A percentile compares a stretch with the other conserved stretches of the same genome.
These are phyloP conservation scores for Ganoderma sinense DNA, from an alignment of 1,284 basidiomycete genomes.

Conservation along the genomic window DNA sequence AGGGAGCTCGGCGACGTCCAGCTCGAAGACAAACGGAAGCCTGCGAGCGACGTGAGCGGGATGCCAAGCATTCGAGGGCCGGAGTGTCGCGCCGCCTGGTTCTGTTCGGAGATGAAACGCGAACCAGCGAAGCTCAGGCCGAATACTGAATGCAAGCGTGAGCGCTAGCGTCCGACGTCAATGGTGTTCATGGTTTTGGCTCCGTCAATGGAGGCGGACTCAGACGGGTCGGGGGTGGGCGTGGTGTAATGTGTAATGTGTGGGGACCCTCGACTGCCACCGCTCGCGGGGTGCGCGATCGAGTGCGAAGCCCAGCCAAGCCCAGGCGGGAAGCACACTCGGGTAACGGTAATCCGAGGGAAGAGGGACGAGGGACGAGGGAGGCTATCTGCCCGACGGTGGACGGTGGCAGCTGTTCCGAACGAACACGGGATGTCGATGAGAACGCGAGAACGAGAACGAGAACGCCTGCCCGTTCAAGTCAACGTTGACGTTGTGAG, in stretches of 20 bases:
- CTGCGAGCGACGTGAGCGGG: no score
- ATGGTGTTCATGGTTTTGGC: no score
- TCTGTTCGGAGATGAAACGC: constrained; percentile 4
- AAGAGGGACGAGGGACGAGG: no score
- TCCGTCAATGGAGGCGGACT: not conserved
- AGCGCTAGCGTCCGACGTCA: no score
- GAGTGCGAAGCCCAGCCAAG: not conserved
- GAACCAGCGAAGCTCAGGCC: not conserved
- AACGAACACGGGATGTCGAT: not conserved
- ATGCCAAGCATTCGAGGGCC: not conserved
- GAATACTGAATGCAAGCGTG: no score
- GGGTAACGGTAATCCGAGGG: not conserved
- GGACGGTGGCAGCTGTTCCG: not conserved
- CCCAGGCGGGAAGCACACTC: not conserved
- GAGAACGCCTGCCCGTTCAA: not conserved
- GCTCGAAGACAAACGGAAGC: not conserved
- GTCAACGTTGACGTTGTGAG: no score
- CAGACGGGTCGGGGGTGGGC: not conserved
- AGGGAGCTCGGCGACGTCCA: not conserved
- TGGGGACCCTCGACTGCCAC: not conserved
- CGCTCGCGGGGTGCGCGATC: not conserved
- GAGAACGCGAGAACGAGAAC: no score
- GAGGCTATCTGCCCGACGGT: not conserved
- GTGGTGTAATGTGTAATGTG: no score
- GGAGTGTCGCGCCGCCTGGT: not conserved